A percentile compares a stretch with the other conserved stretches of the same genome.
These are phyloP conservation scores for Epithemia pelagica DNA, from an alignment of 108 stramenopile species.

Conservation along the genomic window DNA sequence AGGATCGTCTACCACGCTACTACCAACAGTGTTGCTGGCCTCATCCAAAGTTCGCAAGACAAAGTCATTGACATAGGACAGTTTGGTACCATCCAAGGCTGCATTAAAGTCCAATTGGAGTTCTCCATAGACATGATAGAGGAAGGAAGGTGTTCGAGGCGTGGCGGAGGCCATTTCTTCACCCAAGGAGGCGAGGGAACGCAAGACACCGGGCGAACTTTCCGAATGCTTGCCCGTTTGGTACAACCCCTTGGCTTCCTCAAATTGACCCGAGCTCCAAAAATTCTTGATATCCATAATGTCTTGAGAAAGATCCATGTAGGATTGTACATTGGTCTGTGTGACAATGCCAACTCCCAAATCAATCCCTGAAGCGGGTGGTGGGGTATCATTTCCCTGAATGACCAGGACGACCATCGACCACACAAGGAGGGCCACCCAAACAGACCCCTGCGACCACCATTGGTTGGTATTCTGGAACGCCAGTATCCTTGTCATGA, in stretches of 20 bases:
- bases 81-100: background rate
- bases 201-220: slow-evolving; percentile 22
- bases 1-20: no score
- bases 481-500: background rate
- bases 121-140: slow-evolving; percentile 69
- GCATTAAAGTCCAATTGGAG: slow-evolving; percentile 24
- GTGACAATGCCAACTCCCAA: slow-evolving; percentile 71
- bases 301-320: slow-evolving; percentile 58
- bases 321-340: slow-evolving; percentile 51
- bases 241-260: slow-evolving; percentile 44
- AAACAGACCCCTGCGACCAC: background rate
- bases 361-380: slow-evolving; percentile 20
- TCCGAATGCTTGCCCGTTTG: slow-evolving; percentile 45
- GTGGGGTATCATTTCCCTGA: no score
- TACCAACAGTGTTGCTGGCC: slow-evolving; percentile 19
- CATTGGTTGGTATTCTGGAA: background rate
- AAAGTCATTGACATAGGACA: slow-evolving; percentile 37
- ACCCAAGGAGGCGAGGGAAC: slow-evolving; percentile 33
- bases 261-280: slow-evolving; percentile 10
- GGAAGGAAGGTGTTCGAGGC: slow-evolving; percentile 36
- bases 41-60: slow-evolving; percentile 20
- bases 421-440: background rate
- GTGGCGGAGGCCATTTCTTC: slow-evolving; percentile 12
- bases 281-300: slow-evolving; percentile 47
- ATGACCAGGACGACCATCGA: no score